Conservation (phyloP, 192 early-diverging fungal species). For the Endogone sp. region DNA sequence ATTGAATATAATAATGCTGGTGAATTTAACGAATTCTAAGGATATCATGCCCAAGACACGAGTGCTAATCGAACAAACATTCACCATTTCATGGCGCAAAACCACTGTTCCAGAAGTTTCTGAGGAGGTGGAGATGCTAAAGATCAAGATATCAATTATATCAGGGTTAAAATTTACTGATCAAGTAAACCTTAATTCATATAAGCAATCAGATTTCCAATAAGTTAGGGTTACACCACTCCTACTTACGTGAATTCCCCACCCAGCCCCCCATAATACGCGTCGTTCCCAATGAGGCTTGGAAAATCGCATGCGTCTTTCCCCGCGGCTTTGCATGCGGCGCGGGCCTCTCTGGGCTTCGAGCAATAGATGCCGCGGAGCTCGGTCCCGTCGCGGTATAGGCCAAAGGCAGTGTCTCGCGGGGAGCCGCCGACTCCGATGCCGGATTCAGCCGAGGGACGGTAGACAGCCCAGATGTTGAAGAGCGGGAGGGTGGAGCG, state of each 20-base stretch:
- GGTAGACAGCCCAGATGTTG: constrained; percentile 55
- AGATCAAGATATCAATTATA: too few species aligned
- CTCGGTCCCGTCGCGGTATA: constrained; percentile 63
- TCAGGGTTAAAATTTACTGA: too few species aligned
- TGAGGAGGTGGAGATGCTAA: constrained; percentile 51
- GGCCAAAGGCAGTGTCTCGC: constrained; percentile 50
- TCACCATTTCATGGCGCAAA: constrained; percentile 45
- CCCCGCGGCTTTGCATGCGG: constrained; percentile 45
- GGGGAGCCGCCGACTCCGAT: constrained; percentile 48
- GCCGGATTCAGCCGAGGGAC: constrained; percentile 43
- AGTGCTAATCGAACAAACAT: neutral
- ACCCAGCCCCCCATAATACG: constrained; percentile 59
- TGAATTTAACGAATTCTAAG: too few species aligned
- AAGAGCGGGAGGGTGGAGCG: constrained; percentile 47
- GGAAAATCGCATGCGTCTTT: constrained; percentile 56
- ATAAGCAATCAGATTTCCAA: neutral
- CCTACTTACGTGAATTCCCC: constrained; percentile 41
- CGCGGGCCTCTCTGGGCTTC: constrained; percentile 39
- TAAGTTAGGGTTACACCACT: too few species aligned
- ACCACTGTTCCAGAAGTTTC: constrained; percentile 53
- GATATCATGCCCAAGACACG: too few species aligned
- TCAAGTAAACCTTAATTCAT: too few species aligned
- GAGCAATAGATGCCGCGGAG: constrained; percentile 54
- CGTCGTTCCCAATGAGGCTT: constrained; percentile 53
- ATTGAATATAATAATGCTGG: neutral